Percentiles rank a stretch among this genome's conserved stretches.
phyloP scores from a whole-genome alignment of 176 grass and related monocot species.

The Dendrocalamus sinicus region DNA sequence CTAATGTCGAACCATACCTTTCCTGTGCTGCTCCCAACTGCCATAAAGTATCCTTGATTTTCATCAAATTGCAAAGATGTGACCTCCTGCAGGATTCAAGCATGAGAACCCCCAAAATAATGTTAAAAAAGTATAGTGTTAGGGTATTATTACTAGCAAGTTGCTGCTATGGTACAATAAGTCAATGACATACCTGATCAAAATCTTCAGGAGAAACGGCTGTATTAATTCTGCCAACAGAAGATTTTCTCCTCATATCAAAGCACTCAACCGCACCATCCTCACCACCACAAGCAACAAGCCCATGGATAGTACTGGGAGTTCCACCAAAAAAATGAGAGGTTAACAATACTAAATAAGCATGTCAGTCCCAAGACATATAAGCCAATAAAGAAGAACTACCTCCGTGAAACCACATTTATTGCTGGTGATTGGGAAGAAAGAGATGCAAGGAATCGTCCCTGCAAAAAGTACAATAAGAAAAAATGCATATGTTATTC shows the following conservation, averaged over 20 bases:
- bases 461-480: conserved; percentile 55
- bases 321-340: conserved; percentile 23
- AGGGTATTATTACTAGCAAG: conserved; percentile 18
- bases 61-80: conserved; percentile 88
- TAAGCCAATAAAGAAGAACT: conserved; percentile 24
- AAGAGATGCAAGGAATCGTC: conserved; percentile 83
- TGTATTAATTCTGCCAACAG: conserved; percentile 86
- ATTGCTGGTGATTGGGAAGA: conserved; percentile 79
- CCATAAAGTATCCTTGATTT: conserved; percentile 85
- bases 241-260: conserved; percentile 87
- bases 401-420: conserved; percentile 88
- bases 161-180: conserved; percentile 19
- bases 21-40: conserved; percentile 81
- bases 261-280: conserved; percentile 96
- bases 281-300: conserved; percentile 91
- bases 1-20: conserved; percentile 61
- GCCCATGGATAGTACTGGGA: conserved; percentile 76
- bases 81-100: conserved; percentile 72
- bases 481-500: conserved; percentile 22
- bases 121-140: conserved; percentile 12
- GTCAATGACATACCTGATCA: conserved; percentile 57
- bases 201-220: conserved; percentile 63
- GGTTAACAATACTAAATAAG: conserved; percentile 25
- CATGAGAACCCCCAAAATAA: conserved; percentile 29
- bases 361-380: conserved; percentile 25